Evolutionary conservation across 176 grass and related monocot species (phyloP).

Genomic region (Typha latifolia): DNA sequence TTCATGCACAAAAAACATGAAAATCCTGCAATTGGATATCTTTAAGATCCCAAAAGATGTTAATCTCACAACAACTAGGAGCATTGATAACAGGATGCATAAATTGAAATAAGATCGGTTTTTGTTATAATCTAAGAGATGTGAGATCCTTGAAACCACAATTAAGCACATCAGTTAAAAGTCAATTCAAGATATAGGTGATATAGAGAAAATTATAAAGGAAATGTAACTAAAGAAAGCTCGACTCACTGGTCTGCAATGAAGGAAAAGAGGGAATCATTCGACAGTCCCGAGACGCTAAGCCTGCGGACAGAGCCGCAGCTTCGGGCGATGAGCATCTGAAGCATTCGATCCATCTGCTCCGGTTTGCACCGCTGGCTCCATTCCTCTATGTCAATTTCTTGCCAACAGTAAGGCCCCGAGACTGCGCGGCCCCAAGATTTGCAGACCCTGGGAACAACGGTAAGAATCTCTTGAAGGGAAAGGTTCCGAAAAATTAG

Average conservation of each 20-base stretch:
- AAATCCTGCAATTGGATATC: no score
- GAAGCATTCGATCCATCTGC: conserved; percentile 74
- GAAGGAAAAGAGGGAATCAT: conserved; percentile 64
- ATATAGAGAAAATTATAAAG: background rate
- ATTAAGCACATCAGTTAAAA: no score
- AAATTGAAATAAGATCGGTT: no score
- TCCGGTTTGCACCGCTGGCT: conserved; percentile 72
- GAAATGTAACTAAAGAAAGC: background rate
- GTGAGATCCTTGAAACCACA: no score
- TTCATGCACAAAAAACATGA: no score
- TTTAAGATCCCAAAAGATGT: no score
- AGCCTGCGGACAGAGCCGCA: conserved; percentile 68
- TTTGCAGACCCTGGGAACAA: conserved; percentile 84
- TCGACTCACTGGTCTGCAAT: conserved; percentile 77
- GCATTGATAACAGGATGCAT: no score
- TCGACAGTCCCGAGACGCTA: conserved; percentile 55
- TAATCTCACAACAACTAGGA: no score
- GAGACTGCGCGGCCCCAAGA: conserved; percentile 56
- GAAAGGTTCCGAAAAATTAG: conserved; percentile 84
- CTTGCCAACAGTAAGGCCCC: conserved; percentile 92
- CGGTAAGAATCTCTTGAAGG: conserved; percentile 71
- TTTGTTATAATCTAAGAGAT: no score
- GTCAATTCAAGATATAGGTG: background rate
- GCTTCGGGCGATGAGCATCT: conserved; percentile 59
- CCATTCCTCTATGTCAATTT: conserved; percentile 96